phyloP scores from a whole-genome alignment of 768 basidiomycete genomes.

The Lyophyllum atratum region DNA sequence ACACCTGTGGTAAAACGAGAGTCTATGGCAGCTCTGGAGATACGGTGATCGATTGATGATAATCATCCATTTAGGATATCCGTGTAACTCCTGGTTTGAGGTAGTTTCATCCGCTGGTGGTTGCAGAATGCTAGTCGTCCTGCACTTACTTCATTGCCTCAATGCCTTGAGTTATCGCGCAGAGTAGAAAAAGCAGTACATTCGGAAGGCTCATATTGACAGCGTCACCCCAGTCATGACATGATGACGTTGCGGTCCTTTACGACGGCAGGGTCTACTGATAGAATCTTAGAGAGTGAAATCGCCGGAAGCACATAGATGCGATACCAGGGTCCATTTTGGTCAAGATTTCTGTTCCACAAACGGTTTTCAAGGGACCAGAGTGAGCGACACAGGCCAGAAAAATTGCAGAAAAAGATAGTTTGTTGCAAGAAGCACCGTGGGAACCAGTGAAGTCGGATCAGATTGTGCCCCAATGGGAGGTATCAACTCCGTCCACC shows the following conservation, averaged over 20 bases:
- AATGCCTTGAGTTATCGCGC: neutral
- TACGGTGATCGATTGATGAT: constrained; percentile 4
- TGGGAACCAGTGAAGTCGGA: neutral
- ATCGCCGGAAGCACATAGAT: neutral
- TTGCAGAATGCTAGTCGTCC: neutral
- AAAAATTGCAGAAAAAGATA: neutral
- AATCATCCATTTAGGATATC: neutral
- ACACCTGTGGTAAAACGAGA: neutral
- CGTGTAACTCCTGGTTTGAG: neutral
- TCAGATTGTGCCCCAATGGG: too few relatives aligned
- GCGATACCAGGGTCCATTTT: neutral
- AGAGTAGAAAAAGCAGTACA: neutral
- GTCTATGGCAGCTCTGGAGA: neutral
- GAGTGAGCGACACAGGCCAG: neutral
- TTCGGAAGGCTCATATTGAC: neutral
- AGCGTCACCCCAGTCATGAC: neutral
- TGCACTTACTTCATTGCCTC: neutral
- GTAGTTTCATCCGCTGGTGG: neutral
- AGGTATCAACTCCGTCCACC: neutral
- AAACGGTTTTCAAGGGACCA: neutral
- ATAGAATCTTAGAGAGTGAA: neutral
- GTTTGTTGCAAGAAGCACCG: neutral
- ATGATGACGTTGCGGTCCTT: neutral
- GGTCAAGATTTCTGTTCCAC: neutral
- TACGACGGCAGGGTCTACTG: neutral